Evolutionary conservation across 805 yeast genomes (phyloP).

Genomic region (Wickerhamomyces mucosus): DNA sequence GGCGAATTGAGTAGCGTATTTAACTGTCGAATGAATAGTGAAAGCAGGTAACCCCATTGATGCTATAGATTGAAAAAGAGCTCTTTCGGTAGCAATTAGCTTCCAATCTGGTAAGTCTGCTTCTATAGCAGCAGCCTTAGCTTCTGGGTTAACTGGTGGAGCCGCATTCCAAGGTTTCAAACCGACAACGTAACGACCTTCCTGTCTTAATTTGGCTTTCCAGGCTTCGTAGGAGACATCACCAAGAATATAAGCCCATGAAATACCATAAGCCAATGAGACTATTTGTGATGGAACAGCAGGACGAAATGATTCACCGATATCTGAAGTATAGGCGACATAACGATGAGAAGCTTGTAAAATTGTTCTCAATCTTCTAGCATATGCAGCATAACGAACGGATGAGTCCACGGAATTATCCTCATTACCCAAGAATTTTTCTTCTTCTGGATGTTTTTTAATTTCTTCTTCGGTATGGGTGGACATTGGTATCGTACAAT

Average conservation of each 20-base stretch:
- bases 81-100: slow-evolving; percentile 55
- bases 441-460: slow-evolving; percentile 9
- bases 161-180: slow-evolving; percentile 57
- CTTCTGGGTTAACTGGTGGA: slow-evolving; percentile 29
- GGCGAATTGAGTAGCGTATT: slow-evolving; percentile 55
- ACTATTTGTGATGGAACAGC: slow-evolving; percentile 67
- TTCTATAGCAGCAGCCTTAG: slow-evolving; percentile 25
- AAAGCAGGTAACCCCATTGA: slow-evolving; percentile 84
- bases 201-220: slow-evolving; percentile 56
- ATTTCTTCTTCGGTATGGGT: slow-evolving; percentile 1
- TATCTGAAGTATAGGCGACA: slow-evolving; percentile 79
- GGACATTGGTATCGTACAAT: too few relatives aligned
- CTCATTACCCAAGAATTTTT: slow-evolving; percentile 7
- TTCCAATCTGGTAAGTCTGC: slow-evolving; percentile 53
- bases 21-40: slow-evolving; percentile 70
- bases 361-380: slow-evolving; percentile 63
- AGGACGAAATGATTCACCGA: slow-evolving; percentile 81
- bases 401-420: slow-evolving; percentile 35
- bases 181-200: slow-evolving; percentile 53
- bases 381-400: slow-evolving; percentile 76
- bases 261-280: slow-evolving; percentile 54
- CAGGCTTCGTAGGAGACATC: slow-evolving; percentile 70
- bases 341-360: slow-evolving; percentile 67
- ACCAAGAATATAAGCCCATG: slow-evolving; percentile 69
- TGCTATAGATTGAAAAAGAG: slow-evolving; percentile 73